Evolutionary conservation across 805 yeast species (phyloP), one percentile per base, ranked within the genome.

Genomic region (Suhomyces sp.): DNA sequence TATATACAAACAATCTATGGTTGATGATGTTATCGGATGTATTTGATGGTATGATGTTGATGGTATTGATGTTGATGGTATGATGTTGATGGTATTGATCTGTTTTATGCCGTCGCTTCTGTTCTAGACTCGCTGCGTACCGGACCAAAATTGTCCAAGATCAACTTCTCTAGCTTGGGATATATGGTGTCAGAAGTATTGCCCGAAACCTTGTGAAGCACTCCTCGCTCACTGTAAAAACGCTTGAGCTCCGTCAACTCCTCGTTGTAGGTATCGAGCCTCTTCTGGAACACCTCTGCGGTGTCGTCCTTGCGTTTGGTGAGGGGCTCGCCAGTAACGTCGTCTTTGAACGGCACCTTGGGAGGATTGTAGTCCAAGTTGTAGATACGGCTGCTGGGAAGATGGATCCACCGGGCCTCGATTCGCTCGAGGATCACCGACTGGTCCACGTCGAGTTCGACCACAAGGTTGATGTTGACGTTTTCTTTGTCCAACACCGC

Each of bases 311-410:
- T 77, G 56, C 98, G 80, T 69, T 90, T 88, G 15, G 81, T 69
- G 53, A 92, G 76, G 2, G 89, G 86, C 65, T 92, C 97, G 0
- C 97, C 97, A 0, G 98, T 92, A 2, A 90, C 63, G 67, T 92
- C 97, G 64, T 92, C 98, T 55, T 71, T 78, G 35, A 90, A 96
- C 0, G 90, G 83, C 1, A 78, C 79, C 61, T 86, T 86, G 7
- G 98, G 98, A 6, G 97, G 97, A 61, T 88, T 91, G 69, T 90
- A 92, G 51, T 89, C 84, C 57, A 88, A 66, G 66, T 89, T 93
- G 68, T 92, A 92, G 2, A 91, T 86, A 57, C 97, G 74, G 0
- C 97, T 97, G 49, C 96, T 88, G 0, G 88, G 83, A 12, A 78
- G 66, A 68, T 92, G 97, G 41, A 91, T 87, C 86, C 89, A 90